These are phyloP conservation scores for Ceratocystis huliohia DNA, from an alignment of 2,329 filamentous ascomycete species.

Conservation along the genomic window DNA sequence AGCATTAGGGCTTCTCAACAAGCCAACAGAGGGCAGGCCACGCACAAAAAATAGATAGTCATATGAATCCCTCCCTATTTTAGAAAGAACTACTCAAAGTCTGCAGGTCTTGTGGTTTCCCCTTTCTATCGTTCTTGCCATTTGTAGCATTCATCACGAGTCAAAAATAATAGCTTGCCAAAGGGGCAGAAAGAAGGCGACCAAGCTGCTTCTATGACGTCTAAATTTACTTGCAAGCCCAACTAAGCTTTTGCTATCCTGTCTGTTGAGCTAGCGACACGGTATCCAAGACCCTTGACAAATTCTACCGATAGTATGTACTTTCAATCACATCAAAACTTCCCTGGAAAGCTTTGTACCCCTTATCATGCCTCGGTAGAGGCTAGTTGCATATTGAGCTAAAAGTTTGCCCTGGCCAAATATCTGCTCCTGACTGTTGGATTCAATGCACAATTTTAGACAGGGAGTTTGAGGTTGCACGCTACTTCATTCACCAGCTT, in stretches of 20 bases:
- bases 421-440: background rate
- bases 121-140: too few relatives aligned
- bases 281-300: background rate
- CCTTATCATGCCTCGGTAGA: background rate
- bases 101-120: too few relatives aligned
- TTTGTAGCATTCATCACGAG: background rate
- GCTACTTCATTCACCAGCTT: background rate
- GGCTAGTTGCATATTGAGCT: background rate
- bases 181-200: background rate
- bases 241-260: background rate
- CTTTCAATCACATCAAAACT: background rate
- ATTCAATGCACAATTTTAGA: constrained; percentile 7
- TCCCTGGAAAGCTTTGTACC: background rate
- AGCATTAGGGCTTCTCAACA: constrained; percentile 1
- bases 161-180: background rate
- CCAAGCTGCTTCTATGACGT: background rate
- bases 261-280: constrained; percentile 1
- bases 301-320: background rate
- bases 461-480: background rate
- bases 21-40: background rate
- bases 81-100: too few relatives aligned
- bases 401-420: constrained; percentile 3
- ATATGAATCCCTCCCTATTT: too few relatives aligned
- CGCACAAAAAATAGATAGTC: background rate
- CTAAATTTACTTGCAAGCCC: background rate